Evolutionary conservation across 1,284 basidiomycete species (phyloP).

Genomic region (Acaromyces ingoldii): DNA sequence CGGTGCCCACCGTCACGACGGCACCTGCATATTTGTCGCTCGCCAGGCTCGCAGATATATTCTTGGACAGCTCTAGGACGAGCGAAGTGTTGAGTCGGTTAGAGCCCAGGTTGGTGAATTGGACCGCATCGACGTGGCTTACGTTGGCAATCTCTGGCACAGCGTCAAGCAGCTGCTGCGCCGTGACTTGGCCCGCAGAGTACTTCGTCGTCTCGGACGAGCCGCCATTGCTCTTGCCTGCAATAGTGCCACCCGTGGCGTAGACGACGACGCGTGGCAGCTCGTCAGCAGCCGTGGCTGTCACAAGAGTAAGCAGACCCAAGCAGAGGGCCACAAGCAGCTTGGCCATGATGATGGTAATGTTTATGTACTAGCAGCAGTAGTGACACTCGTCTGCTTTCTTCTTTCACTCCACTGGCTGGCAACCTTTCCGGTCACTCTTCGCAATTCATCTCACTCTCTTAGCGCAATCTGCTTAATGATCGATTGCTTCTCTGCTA

Average conservation of each 20-base stretch:
- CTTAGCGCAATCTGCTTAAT: no score
- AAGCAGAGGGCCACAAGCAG: no score
- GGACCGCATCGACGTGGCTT: neutral
- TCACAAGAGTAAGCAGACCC: no score
- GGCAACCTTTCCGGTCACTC: no score
- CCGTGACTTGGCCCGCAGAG: neutral
- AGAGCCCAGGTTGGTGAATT: neutral
- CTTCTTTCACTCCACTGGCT: no score
- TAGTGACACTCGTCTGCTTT: no score
- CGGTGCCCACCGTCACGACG: conserved; percentile 21
- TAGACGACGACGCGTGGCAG: neutral
- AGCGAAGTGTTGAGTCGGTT: neutral
- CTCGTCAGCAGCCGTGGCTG: no score
- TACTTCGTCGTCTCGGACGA: neutral
- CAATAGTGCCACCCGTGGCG: conserved; percentile 1
- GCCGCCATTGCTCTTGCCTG: neutral
- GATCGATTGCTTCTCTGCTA: no score
- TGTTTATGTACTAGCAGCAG: no score
- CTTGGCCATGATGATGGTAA: no score
- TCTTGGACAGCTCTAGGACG: neutral
- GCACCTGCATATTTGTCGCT: neutral
- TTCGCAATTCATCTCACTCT: no score
- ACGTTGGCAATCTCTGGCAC: neutral
- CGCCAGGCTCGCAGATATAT: neutral
- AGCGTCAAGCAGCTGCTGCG: neutral